These are phyloP conservation scores for Pseudogymnoascus sp. DNA, from an alignment of 2,329 filamentous ascomycete genomes.

Conservation along the genomic window DNA sequence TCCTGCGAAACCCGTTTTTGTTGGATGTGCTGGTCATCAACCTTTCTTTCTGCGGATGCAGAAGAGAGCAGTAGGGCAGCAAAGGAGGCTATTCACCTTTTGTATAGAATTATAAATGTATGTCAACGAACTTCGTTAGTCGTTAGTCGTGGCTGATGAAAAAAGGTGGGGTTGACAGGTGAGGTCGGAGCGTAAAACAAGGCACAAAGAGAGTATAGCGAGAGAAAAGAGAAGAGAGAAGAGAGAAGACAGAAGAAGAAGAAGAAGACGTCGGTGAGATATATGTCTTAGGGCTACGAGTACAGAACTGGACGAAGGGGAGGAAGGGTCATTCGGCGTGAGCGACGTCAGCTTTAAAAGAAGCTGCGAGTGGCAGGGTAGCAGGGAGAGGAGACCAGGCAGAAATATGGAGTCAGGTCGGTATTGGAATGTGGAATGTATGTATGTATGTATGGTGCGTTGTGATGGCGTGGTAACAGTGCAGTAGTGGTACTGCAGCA, in stretches of 20 bases:
- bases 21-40: neutral
- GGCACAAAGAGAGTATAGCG: constrained; percentile 4
- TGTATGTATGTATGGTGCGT: constrained; percentile 3
- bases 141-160: neutral
- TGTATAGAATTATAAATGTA: neutral
- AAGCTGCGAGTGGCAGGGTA: neutral
- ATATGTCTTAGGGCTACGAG: neutral
- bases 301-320: neutral
- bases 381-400: neutral
- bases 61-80: neutral
- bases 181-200: neutral
- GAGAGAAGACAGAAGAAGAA: neutral
- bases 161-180: neutral
- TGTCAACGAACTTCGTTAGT: neutral
- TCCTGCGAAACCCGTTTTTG: neutral
- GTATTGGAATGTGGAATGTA: neutral
- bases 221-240: neutral
- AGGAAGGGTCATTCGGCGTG: neutral
- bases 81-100: neutral
- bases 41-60: neutral
- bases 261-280: neutral
- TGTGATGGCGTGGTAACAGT: neutral
- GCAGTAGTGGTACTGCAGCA: constrained; percentile 3
- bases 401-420: constrained; percentile 5
- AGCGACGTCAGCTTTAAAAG: constrained; percentile 4